Conservation (phyloP, 108 stramenopile species). For the Pelagomonas calceolata region DNA sequence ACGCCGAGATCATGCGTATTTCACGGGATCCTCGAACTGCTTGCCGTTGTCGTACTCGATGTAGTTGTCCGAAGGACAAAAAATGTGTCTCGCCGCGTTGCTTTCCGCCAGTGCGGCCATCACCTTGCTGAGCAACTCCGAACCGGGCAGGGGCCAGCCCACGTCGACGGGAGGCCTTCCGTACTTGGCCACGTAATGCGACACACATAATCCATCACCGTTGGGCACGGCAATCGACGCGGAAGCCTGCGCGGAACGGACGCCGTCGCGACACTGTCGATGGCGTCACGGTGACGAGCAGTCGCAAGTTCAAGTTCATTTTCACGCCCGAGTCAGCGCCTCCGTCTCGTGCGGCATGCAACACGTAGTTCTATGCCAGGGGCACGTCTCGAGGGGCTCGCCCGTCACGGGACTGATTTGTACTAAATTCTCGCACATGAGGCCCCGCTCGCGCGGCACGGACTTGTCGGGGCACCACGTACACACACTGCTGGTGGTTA, state of each 20-base stretch:
- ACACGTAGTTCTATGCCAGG: slow-evolving; percentile 6
- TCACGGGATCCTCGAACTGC: too few species aligned
- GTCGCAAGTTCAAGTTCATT: too few species aligned
- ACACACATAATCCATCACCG: slow-evolving; percentile 6
- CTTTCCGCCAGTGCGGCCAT: not conserved
- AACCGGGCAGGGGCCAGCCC: slow-evolving; percentile 4
- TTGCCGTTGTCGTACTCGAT: too few species aligned
- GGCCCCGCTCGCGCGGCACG: slow-evolving; percentile 5
- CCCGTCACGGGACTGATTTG: not conserved
- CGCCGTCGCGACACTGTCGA: too few species aligned
- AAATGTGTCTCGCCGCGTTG: not conserved
- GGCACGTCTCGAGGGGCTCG: not conserved
- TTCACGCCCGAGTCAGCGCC: too few species aligned
- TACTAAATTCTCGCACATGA: slow-evolving; percentile 1
- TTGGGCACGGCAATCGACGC: slow-evolving; percentile 1
- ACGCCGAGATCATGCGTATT: too few species aligned
- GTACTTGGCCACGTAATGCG: slow-evolving; percentile 12
- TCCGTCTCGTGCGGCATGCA: not conserved
- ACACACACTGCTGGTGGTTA: too few species aligned
- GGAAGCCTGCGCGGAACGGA: too few species aligned
- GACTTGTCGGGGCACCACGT: slow-evolving; percentile 5
- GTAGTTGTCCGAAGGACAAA: too few species aligned
- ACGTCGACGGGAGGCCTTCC: slow-evolving; percentile 4
- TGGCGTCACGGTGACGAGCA: too few species aligned
- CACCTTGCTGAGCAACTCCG: not conserved